Conservation (phyloP, 768 basidiomycete species). For the Pleurotus tuoliensis region DNA sequence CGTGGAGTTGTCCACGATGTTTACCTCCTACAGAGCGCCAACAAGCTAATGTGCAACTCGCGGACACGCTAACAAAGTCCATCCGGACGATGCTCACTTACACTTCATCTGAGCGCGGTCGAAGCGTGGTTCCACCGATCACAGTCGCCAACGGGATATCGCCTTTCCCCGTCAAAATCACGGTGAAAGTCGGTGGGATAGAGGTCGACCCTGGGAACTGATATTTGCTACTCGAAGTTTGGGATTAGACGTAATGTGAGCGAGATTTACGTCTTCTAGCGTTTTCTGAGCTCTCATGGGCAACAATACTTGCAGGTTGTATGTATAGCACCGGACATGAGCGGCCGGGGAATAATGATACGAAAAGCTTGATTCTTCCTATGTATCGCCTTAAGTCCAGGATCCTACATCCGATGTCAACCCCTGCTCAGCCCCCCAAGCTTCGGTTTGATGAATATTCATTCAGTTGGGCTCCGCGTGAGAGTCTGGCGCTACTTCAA, state of each 20-base stretch:
- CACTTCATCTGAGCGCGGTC: constrained; percentile 75
- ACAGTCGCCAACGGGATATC: constrained; percentile 75
- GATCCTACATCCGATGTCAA: too few relatives aligned
- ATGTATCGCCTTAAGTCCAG: too few relatives aligned
- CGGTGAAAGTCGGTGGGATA: constrained; percentile 62
- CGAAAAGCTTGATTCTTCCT: too few relatives aligned
- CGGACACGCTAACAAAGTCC: constrained; percentile 59
- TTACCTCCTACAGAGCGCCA: constrained; percentile 30
- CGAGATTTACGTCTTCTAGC: neutral
- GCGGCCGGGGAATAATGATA: too few relatives aligned
- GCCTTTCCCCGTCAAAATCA: constrained; percentile 73
- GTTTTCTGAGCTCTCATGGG: neutral
- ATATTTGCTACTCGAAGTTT: neutral
- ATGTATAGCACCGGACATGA: too few relatives aligned
- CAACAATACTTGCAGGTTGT: too few relatives aligned
- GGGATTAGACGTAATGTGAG: neutral
- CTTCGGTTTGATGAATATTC: too few relatives aligned
- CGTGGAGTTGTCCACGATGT: neutral
- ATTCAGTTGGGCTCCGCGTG: too few relatives aligned
- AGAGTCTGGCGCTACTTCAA: too few relatives aligned
- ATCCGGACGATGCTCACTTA: constrained; percentile 70
- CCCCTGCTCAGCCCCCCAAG: too few relatives aligned
- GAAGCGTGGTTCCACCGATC: constrained; percentile 72
- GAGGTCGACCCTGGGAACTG: constrained; percentile 41
- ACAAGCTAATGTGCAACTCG: constrained; percentile 56